Evolutionary conservation across 495 filamentous ascomycete species (phyloP), one percentile per base, ranked within the genome.

Genomic region (Jackrogersella minutella): DNA sequence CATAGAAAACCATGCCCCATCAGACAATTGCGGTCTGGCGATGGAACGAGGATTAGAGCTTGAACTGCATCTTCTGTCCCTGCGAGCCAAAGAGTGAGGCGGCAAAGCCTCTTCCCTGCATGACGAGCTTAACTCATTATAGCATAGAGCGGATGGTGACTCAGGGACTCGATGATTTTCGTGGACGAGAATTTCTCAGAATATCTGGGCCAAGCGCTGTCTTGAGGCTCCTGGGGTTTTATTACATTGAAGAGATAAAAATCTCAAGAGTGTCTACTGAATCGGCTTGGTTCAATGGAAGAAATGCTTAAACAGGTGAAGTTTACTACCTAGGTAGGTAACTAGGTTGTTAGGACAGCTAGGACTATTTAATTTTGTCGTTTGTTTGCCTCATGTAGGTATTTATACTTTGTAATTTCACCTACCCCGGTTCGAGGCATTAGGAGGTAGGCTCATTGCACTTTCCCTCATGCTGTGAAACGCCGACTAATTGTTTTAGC

Each of bases 71-170:
- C 22, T 43, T 40, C 28, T 21, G n/a, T 47, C 19, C 46, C 40
- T 41, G 31, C 17, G 41, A 37, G n/a, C 37, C 21, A 30, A 51
- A 34, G 34, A 17, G 39, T 31, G 13, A 40, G 36, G 51, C 21
- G 33, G 51, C 13, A 40, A 40, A 16, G 22, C 33, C 51, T 40
- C 26, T 61, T 36, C 58, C 58, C 58, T 61, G 58, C 58, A 53
- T 43, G 24, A 24, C 19, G 24, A 37, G 30, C 37, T 33, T 52
- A 53, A 34, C 58, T 61, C 47, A 24, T 61, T 61, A 28, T 26
- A 47, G 58, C 24, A 52, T 31, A 47, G 17, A 28, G 16, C 44
- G 36, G 24, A 52, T 41, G 13, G 10, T 24, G 11, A 19, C 22
- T 26, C 11, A 24, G 11, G 19, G 5, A 19, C 17, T 33, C 54